Evolutionary conservation across 2,329 filamentous ascomycete species (phyloP), one percentile per base, ranked within the genome.

Genomic region (Colletotrichum limetticola): DNA sequence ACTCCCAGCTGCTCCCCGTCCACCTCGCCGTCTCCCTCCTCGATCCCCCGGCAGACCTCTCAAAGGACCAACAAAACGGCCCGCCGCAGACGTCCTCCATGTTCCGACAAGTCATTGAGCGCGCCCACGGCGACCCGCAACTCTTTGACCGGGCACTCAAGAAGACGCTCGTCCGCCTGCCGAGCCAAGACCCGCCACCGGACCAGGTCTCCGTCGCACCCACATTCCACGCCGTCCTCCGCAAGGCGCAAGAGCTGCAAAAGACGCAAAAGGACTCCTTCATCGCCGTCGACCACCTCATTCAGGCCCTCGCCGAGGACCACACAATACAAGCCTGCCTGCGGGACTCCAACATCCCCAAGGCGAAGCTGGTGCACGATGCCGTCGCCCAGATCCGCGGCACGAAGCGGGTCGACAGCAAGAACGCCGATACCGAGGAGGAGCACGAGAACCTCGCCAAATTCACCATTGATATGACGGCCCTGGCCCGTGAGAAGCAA

Each of bases 401-500:
- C 74, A 98, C 95, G 55, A 95, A 92, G 85, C 90, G 96, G 75
- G 95, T 99, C 55, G 97, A 99, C 84, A 97, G 95, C 73, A 98
- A 97, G 86, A 98, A 94, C 4, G 97, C 97, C 68, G 97, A 99
- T 83, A 92, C 93, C 0, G 97, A 98, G 83, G 89, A 93, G 79
- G 96, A 98, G 79, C 94, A 95, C 79, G 97, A 99, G 84, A 98
- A 98, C 80, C 87, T 99, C 74, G 94, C 95, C 86, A 99, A 98
- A 80, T 99, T 98, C 84, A 98, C 97, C 69, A 97, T 98, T 79
- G 97, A 99, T 84, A 97, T 99, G 95, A 99, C 97, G 12, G 89
- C 94, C 62, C 92, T 98, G 92, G 97, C 97, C 73, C 90, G 95
- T 81, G 97, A 99, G 85, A 97, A 97, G 81, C 98, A 98, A 85